Percentiles rank a stretch among this genome's conserved stretches.
phyloP scores from a whole-genome alignment of 2,329 filamentous ascomycete species.

The Trichoderma oligosporum region DNA sequence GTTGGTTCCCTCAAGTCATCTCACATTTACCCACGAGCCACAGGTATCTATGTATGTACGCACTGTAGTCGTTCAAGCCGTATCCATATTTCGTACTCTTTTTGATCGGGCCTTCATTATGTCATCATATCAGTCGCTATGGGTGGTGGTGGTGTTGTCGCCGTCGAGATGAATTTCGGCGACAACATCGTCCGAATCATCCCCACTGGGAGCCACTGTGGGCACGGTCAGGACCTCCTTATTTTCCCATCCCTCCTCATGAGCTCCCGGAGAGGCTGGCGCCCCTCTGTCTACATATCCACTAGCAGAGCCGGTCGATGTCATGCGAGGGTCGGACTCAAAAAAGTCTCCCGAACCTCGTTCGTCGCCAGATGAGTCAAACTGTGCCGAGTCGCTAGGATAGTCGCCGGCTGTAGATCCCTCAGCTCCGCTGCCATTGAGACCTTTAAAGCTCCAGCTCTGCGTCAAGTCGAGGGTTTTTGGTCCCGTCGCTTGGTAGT shows the following conservation, averaged over 20 bases:
- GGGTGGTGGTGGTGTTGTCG: slow-evolving; percentile 23
- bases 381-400: slow-evolving; percentile 43
- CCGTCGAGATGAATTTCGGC: slow-evolving; percentile 49
- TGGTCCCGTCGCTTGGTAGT: slow-evolving; percentile 29
- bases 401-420: slow-evolving; percentile 36
- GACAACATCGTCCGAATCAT: slow-evolving; percentile 43
- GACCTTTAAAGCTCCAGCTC: slow-evolving; percentile 46
- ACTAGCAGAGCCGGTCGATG: slow-evolving; percentile 21
- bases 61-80: not conserved
- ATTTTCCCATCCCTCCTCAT: slow-evolving; percentile 36
- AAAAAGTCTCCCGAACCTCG: slow-evolving; percentile 24
- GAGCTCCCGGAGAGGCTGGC: not conserved
- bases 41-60: slow-evolving; percentile 10
- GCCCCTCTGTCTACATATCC: not conserved
- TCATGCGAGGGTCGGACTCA: slow-evolving; percentile 34
- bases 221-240: slow-evolving; percentile 41
- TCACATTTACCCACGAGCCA: slow-evolving; percentile 3
- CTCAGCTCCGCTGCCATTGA: slow-evolving; percentile 33
- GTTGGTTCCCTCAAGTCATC: slow-evolving; percentile 1
- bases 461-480: slow-evolving; percentile 35
- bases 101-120: not conserved
- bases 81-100: slow-evolving; percentile 2
- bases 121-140: not conserved
- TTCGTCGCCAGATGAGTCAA: slow-evolving; percentile 39
- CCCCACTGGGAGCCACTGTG: slow-evolving; percentile 34